phyloP scores from a whole-genome alignment of 202 grass and related monocot genomes.

The Sporobolus alterniflorus region DNA sequence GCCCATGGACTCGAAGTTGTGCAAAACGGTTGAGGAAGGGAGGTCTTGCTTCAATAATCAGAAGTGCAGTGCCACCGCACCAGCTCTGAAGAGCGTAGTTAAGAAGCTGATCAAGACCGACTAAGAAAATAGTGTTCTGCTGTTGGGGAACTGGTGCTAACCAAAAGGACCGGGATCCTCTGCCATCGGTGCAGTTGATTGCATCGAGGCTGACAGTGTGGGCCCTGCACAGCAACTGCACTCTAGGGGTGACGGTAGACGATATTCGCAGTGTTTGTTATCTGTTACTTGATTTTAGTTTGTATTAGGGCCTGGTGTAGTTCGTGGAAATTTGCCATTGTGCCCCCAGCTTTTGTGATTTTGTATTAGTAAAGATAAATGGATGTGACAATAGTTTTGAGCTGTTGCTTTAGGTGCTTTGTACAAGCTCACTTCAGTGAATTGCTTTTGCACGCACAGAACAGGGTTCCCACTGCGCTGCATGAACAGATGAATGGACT shows the following conservation, averaged over 20 bases:
- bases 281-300: background rate
- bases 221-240: no score
- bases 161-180: no score
- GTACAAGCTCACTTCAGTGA: background rate
- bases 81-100: slow-evolving; percentile 72
- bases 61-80: slow-evolving; percentile 78
- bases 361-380: background rate
- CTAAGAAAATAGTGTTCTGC: slow-evolving; percentile 1
- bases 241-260: no score
- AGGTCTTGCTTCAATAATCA: slow-evolving; percentile 83
- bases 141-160: background rate
- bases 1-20: slow-evolving; percentile 89
- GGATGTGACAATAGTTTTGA: background rate
- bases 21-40: slow-evolving; percentile 92
- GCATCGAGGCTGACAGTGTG: no score
- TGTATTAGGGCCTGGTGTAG: background rate
- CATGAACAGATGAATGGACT: background rate
- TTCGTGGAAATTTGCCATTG: background rate
- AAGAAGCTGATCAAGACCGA: slow-evolving; percentile 65
- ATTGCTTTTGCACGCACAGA: background rate
- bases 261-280: background rate
- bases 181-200: no score
- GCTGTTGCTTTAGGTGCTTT: background rate
- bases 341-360: background rate
- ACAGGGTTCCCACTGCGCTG: no score